phyloP scores from a whole-genome alignment of 2,329 filamentous ascomycete genomes.

The Phialophora macrospora region DNA sequence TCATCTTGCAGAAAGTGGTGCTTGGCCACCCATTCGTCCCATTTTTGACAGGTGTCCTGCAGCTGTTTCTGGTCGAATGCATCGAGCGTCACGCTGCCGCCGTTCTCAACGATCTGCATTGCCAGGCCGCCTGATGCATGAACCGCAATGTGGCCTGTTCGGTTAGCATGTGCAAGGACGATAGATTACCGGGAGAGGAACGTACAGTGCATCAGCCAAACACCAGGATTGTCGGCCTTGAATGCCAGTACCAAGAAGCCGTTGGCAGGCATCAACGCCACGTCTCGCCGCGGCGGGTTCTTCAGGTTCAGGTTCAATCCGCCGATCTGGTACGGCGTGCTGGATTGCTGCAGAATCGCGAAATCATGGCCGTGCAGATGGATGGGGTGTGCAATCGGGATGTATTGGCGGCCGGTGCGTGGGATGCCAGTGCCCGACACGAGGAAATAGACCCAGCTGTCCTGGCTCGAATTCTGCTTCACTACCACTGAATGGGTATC shows the following conservation, averaged over 20 bases:
- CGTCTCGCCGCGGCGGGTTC: conserved; percentile 71
- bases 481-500: conserved; percentile 6
- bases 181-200: neutral
- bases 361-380: conserved; percentile 75
- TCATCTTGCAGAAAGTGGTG: conserved; percentile 2
- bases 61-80: neutral
- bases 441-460: conserved; percentile 9
- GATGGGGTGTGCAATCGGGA: conserved; percentile 59
- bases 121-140: conserved; percentile 68
- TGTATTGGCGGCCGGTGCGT: neutral
- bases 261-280: conserved; percentile 65
- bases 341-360: conserved; percentile 60
- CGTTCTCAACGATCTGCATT: conserved; percentile 57
- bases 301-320: conserved; percentile 27
- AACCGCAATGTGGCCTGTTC: conserved; percentile 69
- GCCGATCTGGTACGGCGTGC: conserved; percentile 59
- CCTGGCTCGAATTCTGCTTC: neutral
- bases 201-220: conserved; percentile 73
- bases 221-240: conserved; percentile 52
- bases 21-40: conserved; percentile 11
- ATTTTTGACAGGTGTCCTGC: conserved; percentile 8
- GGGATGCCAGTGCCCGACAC: neutral
- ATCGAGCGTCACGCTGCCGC: neutral
- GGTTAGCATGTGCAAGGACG: neutral
- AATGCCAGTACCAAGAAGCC: conserved; percentile 68